phyloP scores from a whole-genome alignment of 306 rosid species.

The Carpinus fangiana region DNA sequence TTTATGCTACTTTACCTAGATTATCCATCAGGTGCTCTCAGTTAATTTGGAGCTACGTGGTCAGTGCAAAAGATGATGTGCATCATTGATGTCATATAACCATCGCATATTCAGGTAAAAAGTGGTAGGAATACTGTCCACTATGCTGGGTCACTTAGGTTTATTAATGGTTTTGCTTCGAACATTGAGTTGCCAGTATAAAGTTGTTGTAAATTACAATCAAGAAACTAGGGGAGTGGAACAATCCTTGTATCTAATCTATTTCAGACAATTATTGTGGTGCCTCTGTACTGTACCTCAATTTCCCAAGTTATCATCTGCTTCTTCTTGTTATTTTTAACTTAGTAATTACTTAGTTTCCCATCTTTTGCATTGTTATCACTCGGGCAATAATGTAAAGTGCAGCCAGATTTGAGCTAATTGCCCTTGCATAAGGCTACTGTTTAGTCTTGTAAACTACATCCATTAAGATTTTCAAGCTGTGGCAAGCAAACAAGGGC shows the following conservation, averaged over 20 bases:
- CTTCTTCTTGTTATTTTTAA: neutral
- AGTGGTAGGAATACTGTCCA: neutral
- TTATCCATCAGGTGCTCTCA: neutral
- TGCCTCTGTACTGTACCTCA: neutral
- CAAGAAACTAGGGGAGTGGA: neutral
- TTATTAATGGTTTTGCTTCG: neutral
- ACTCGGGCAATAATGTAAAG: neutral
- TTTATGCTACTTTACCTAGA: neutral
- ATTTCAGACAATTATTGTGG: neutral
- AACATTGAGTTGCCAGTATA: neutral
- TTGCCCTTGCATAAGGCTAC: neutral
- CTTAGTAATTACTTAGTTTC: neutral
- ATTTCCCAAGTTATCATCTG: neutral
- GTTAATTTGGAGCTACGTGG: neutral
- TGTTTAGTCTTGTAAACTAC: slow-evolving; percentile 1
- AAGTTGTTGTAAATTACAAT: neutral
- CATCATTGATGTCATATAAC: neutral
- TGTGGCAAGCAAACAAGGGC: neutral
- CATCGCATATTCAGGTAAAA: neutral
- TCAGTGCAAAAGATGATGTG: neutral
- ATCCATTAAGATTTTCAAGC: neutral
- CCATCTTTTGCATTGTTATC: neutral
- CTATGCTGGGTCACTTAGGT: neutral
- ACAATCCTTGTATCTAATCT: neutral
- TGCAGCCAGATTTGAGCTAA: neutral